phyloP scores from a whole-genome alignment of 805 yeast genomes.

The Wickerhamomyces sydowiorum region DNA sequence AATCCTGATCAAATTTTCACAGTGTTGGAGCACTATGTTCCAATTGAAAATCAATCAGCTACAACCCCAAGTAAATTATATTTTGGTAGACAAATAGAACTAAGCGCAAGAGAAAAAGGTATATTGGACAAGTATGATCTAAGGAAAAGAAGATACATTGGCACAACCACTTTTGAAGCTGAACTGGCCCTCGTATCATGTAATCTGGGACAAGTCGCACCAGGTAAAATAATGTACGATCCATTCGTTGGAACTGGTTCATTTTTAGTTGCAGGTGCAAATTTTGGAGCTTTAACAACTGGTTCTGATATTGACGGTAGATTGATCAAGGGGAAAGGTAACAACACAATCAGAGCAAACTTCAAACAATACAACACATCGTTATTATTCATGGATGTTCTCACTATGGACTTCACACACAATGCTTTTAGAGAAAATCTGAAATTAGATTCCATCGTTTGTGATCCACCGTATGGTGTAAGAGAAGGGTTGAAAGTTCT shows the following conservation, averaged over 20 bases:
- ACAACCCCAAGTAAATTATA: slow-evolving; percentile 49
- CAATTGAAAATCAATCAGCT: slow-evolving; percentile 35
- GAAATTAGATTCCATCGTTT: slow-evolving; percentile 71
- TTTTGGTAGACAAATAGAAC: slow-evolving; percentile 70
- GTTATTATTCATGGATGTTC: slow-evolving; percentile 58
- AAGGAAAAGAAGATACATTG: slow-evolving; percentile 78
- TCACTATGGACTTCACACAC: slow-evolving; percentile 94
- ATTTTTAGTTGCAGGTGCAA: slow-evolving; percentile 81
- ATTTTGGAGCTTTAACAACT: slow-evolving; percentile 70
- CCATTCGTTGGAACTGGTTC: slow-evolving; percentile 98
- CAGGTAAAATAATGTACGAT: slow-evolving; percentile 71
- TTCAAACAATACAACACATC: slow-evolving; percentile 68
- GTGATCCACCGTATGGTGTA: slow-evolving; percentile 98
- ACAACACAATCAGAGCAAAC: slow-evolving; percentile 53
- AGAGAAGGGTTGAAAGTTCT: slow-evolving; percentile 92
- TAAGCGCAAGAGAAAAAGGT: slow-evolving; percentile 56
- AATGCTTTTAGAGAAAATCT: slow-evolving; percentile 66
- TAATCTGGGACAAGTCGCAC: slow-evolving; percentile 71
- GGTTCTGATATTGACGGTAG: slow-evolving; percentile 94
- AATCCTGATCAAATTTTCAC: slow-evolving; percentile 67
- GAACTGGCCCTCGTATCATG: slow-evolving; percentile 85
- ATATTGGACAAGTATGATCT: slow-evolving; percentile 76
- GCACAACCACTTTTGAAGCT: slow-evolving; percentile 96
- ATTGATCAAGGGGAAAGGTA: slow-evolving; percentile 63
- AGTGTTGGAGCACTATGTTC: slow-evolving; percentile 68